Conservation (phyloP, 2,329 filamentous ascomycete genomes). For the Pezicula radicicola region DNA sequence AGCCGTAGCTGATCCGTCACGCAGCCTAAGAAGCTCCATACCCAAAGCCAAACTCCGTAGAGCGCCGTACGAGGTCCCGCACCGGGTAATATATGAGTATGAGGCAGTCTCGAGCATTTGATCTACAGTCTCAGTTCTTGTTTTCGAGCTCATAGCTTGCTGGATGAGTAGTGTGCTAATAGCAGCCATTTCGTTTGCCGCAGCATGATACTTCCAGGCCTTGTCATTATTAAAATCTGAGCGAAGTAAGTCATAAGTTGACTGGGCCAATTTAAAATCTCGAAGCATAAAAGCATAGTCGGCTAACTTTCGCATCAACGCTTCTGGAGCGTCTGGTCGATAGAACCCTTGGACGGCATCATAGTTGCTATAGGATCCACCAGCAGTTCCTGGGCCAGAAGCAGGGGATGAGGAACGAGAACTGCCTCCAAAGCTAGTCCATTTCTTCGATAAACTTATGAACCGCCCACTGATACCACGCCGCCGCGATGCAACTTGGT, state of each 20-base stretch:
- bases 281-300: conserved; percentile 97
- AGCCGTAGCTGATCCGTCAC: conserved; percentile 77
- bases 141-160: conserved; percentile 68
- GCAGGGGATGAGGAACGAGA: conserved; percentile 20
- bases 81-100: conserved; percentile 90
- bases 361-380: conserved; percentile 64
- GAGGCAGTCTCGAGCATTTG: conserved; percentile 85
- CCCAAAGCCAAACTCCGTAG: conserved; percentile 73
- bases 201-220: conserved; percentile 93
- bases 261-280: conserved; percentile 90
- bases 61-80: conserved; percentile 74
- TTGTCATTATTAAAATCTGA: conserved; percentile 93
- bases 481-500: conserved; percentile 88
- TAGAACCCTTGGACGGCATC: conserved; percentile 79
- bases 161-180: conserved; percentile 78
- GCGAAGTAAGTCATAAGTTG: conserved; percentile 86
- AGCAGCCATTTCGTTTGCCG: conserved; percentile 92
- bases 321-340: conserved; percentile 78
- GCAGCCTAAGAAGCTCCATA: conserved; percentile 77
- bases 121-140: conserved; percentile 76
- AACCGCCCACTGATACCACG: conserved; percentile 90
- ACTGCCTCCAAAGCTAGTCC: conserved; percentile 73
- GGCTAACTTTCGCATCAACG: conserved; percentile 86
- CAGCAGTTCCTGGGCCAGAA: conserved; percentile 50
- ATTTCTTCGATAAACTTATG: conserved; percentile 88